phyloP scores from a whole-genome alignment of 2,329 filamentous ascomycete genomes.

The Paracoccidioides lutzii region DNA sequence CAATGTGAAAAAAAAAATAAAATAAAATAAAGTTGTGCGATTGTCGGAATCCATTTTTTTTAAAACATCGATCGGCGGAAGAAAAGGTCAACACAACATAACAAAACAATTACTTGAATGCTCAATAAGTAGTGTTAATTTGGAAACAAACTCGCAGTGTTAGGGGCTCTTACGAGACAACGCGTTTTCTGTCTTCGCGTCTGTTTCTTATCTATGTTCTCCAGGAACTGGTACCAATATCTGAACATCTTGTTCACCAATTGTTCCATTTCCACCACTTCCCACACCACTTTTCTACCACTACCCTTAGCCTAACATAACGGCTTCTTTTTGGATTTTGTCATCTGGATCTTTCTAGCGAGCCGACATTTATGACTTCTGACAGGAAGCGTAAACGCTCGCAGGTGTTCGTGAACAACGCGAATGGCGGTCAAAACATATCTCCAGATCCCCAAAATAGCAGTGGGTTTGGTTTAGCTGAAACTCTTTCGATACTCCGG shows the following conservation, averaged over 20 bases:
- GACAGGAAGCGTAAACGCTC: conserved; percentile 24
- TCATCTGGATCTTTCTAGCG: not conserved
- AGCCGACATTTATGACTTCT: conserved; percentile 12
- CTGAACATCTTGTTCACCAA: no score
- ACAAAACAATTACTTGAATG: no score
- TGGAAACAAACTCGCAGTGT: not conserved
- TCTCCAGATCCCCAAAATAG: conserved; percentile 6
- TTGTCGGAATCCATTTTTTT: no score
- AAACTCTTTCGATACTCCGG: conserved; percentile 1
- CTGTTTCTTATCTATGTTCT: not conserved
- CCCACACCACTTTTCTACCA: no score
- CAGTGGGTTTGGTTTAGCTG: conserved; percentile 3
- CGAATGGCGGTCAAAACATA: conserved; percentile 14
- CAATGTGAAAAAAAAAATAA: no score
- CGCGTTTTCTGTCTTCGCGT: not conserved
- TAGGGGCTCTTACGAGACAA: not conserved
- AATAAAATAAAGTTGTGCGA: no score
- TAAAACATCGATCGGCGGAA: not conserved
- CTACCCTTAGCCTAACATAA: not conserved
- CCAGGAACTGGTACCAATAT: not conserved
- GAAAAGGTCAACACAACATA: not conserved
- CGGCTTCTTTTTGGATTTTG: not conserved
- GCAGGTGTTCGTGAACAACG: conserved; percentile 12
- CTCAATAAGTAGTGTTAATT: not conserved
- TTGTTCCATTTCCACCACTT: no score